Evolutionary conservation across 179 eudicot species (phyloP), one percentile per base, ranked within the genome.

Genomic region (Corrigiola litoralis): DNA sequence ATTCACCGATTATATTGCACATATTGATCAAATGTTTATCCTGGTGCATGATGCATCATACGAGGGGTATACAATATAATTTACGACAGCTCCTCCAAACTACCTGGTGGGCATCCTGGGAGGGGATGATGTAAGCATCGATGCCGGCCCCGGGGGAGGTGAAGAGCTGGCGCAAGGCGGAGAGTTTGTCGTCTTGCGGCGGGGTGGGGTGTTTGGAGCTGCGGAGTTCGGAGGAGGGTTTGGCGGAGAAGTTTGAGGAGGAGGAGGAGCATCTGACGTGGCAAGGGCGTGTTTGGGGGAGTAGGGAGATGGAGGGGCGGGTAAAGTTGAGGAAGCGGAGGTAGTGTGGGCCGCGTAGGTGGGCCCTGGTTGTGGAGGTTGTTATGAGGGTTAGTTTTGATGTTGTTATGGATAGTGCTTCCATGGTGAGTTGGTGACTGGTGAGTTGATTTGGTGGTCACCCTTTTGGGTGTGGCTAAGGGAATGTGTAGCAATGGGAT

Each of bases 91-190:
- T n/a, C n/a, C n/a, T n/a, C n/a, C n/a, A n/a, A n/a, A n/a, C n/a
- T n/a, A 92, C 99, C 95, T 94, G 99, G 70, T 94, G 99, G 58
- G 99, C 97, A 46, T 94, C 99, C 63, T 94, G 97, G 27, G 99
- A 94, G 64, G 99, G 95, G 54, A 90, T 76, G 62, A 90, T 78
- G 50, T 90, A 94, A 36, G 97, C 99, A 63, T 94, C 97, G 50
- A 94, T 76, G 29, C 82, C 81, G 40, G 86, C 57, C 18, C 75
- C 75, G 3, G 97, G 95, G 66, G 74, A 86, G 29, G 73, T 13
- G 62, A 94, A 90, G 4, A 86, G 82, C 63, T 83, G 82, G 2
- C 99, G 87, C 33, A 94, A 77, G 8, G 87, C 84, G 17, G 70
- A 68, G 2, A 94, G 94, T 77, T 90, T 94, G 20, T 71, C 75